Conservation (phyloP, 1,139 yeast genomes). For the Nakaseomyces kungkrabaensis region DNA sequence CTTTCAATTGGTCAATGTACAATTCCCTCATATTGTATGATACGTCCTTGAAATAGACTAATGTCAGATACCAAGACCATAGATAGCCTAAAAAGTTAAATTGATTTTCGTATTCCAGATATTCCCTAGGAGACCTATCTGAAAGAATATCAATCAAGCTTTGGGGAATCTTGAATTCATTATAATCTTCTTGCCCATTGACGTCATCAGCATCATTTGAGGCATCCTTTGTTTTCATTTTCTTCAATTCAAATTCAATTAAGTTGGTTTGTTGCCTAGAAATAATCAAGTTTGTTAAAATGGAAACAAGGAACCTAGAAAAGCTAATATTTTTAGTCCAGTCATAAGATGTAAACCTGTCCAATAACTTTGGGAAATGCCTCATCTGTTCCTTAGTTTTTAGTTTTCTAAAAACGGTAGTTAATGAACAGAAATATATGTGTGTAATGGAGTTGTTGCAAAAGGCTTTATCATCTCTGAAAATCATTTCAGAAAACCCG, state of each 20-base stretch:
- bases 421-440: neutral
- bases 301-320: conserved; percentile 33
- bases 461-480: conserved; percentile 3
- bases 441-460: neutral
- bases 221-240: conserved; percentile 19
- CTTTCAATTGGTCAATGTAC: conserved; percentile 49
- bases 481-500: conserved; percentile 8
- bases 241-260: conserved; percentile 47
- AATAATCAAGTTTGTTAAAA: conserved; percentile 32
- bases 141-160: conserved; percentile 10
- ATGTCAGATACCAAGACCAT: conserved; percentile 62
- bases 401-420: neutral
- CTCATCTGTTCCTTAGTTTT: neutral
- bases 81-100: conserved; percentile 37
- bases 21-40: conserved; percentile 54
- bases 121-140: conserved; percentile 27
- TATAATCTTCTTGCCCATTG: conserved; percentile 14
- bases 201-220: conserved; percentile 16
- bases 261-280: conserved; percentile 46
- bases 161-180: conserved; percentile 21
- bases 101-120: conserved; percentile 34
- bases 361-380: neutral
- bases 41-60: conserved; percentile 55
- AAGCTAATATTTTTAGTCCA: conserved; percentile 15
- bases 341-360: neutral